These are phyloP conservation scores for Sarocladium strictum DNA, from an alignment of 2,329 filamentous ascomycete genomes.

Conservation along the genomic window DNA sequence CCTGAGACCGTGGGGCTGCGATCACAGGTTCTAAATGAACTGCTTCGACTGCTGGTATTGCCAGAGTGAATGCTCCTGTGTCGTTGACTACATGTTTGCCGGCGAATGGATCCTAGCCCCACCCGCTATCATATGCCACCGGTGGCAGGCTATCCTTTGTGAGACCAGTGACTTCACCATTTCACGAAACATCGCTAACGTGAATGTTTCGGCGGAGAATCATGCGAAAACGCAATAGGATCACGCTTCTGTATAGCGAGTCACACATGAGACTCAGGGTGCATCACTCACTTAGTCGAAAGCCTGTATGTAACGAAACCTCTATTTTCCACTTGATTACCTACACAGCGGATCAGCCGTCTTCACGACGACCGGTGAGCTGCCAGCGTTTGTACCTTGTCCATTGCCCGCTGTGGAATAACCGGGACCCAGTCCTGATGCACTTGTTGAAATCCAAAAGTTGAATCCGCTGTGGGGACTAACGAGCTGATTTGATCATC, in stretches of 20 bases:
- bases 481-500: neutral
- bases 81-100: too few species aligned
- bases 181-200: too few species aligned
- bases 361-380: neutral
- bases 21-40: too few species aligned
- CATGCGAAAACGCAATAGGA: too few species aligned
- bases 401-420: neutral
- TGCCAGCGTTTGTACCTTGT: neutral
- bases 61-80: too few species aligned
- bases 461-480: neutral
- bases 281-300: neutral
- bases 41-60: too few species aligned
- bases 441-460: conserved; percentile 4
- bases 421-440: neutral
- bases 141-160: too few species aligned
- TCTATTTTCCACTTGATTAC: neutral
- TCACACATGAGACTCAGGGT: neutral
- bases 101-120: too few species aligned
- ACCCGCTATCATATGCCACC: too few species aligned
- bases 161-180: too few species aligned
- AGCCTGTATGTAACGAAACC: neutral
- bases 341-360: neutral
- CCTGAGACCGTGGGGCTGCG: too few species aligned
- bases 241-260: neutral
- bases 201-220: too few species aligned